Evolutionary conservation across 225 moss, liverwort and hornwort species (phyloP), one percentile per base, ranked within the genome.

Genomic region (Sphagnum tenellum): DNA sequence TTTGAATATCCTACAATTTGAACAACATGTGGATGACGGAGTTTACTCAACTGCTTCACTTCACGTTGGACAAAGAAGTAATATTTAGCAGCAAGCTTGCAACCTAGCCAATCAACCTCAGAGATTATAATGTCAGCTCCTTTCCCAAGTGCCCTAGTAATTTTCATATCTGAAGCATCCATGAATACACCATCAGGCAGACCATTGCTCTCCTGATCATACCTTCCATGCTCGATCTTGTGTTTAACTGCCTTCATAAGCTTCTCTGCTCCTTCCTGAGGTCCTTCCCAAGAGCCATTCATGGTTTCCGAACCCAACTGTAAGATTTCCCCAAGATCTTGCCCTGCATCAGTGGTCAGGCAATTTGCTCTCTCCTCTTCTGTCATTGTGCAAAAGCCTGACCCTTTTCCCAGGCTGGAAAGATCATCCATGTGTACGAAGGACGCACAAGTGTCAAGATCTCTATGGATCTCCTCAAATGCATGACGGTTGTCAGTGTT

Each of bases 1-100:
- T 66, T 9, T 4, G 81, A 58, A 59, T 65, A 69, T 0, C 77
- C 74, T 9, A 77, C 64, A 12, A 81, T 68, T 69, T 81, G 81
- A 55, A 69, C 74, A 61, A 77, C 7, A 67, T 77, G 81, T 9
- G 81, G 81, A 44, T 81, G 77, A 4, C 72, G 66, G 47, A 81
- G 81, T 69, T 47, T 81, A 52, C 29, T 29, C 29, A 29, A 29
- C 29, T 29, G 29, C 29, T 29, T 29, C 29, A 29, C 29, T 29
- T 29, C 29, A 29, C 0, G 29, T 29, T 0, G 29, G 29, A 29
- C 29, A 29, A 0, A 0, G 0, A 1, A 29, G 29, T 29, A 29
- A 29, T 29, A 29, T 57, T 77, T 81, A 57, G 77, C 56, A n/a
- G 81, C 81, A 67, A 68, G 74, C 0, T 72, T n/a, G 61, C 69